These are phyloP conservation scores for Podospora australis DNA, from an alignment of 495 filamentous ascomycete genomes.

Conservation along the genomic window DNA sequence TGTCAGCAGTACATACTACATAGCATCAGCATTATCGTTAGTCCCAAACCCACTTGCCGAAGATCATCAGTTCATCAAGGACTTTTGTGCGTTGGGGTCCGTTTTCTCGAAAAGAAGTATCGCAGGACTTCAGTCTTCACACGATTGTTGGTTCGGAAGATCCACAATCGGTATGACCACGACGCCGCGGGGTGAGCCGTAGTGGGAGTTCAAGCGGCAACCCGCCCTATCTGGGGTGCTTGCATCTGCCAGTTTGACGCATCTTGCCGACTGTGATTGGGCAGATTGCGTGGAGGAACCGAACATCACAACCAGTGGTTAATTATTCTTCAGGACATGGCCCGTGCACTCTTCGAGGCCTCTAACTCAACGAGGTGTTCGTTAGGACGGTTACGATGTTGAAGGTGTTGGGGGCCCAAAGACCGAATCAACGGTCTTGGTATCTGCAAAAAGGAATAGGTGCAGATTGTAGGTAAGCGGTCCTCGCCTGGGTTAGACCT, in stretches of 20 bases:
- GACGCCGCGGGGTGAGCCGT: background rate
- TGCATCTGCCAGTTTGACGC: too few species aligned
- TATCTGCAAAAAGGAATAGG: too few species aligned
- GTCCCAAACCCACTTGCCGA: too few species aligned
- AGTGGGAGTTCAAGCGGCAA: background rate
- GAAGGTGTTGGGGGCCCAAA: background rate
- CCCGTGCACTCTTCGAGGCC: conserved; percentile 7
- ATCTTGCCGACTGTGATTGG: conserved; percentile 3
- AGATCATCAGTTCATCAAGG: background rate
- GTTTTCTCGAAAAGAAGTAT: background rate
- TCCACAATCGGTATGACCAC: conserved; percentile 1
- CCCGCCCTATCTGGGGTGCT: background rate
- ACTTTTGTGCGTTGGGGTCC: conserved; percentile 4
- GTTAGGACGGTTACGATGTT: too few species aligned
- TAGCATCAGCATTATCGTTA: background rate
- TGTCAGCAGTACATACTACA: background rate
- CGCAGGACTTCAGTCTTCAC: background rate
- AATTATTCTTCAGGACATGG: too few species aligned
- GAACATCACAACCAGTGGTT: too few species aligned
- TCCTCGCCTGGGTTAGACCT: conserved; percentile 4
- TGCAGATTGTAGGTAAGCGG: conserved; percentile 2
- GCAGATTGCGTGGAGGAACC: background rate
- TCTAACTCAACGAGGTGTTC: too few species aligned
- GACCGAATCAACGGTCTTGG: conserved; percentile 5
- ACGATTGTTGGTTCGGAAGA: background rate